Evolutionary conservation across 257 asterid genomes (phyloP).

Genomic region (Perilla frutescens): DNA sequence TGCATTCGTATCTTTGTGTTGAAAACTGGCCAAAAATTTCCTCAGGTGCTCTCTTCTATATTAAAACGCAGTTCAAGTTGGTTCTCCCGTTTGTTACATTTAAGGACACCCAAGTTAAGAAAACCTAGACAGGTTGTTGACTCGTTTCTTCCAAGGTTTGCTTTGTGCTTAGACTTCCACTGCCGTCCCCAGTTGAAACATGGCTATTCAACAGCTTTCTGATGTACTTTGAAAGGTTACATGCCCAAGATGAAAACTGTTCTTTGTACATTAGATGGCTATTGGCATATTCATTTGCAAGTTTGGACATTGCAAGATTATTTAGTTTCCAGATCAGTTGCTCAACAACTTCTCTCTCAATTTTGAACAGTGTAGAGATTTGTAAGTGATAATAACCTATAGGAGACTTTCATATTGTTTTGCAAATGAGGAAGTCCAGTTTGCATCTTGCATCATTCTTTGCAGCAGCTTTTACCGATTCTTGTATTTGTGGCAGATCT

Average conservation of each 20-base stretch:
- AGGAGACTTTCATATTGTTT: not conserved
- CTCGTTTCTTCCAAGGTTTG: not conserved
- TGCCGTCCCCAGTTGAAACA: not conserved
- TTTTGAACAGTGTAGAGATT: not conserved
- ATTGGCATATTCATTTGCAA: too few species aligned
- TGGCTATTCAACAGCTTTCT: constrained; percentile 9
- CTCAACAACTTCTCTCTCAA: not conserved
- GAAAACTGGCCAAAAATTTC: not conserved
- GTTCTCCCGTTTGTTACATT: not conserved
- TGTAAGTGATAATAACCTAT: not conserved
- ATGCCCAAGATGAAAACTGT: constrained; percentile 11
- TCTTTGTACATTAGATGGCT: not conserved
- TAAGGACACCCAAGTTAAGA: not conserved
- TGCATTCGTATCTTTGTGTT: not conserved
- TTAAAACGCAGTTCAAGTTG: not conserved
- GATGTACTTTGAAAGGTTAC: not conserved
- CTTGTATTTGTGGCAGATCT: not conserved
- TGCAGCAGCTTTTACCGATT: constrained; percentile 11
- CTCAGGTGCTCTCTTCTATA: not conserved
- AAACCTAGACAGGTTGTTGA: not conserved
- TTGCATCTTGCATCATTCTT: constrained; percentile 4
- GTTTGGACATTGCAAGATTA: too few species aligned
- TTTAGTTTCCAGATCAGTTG: too few species aligned
- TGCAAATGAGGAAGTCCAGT: not conserved
- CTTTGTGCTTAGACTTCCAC: constrained; percentile 14